Evolutionary conservation across 257 asterid genomes (phyloP), one percentile per base, ranked within the genome.

Genomic region (Vinca minor): DNA sequence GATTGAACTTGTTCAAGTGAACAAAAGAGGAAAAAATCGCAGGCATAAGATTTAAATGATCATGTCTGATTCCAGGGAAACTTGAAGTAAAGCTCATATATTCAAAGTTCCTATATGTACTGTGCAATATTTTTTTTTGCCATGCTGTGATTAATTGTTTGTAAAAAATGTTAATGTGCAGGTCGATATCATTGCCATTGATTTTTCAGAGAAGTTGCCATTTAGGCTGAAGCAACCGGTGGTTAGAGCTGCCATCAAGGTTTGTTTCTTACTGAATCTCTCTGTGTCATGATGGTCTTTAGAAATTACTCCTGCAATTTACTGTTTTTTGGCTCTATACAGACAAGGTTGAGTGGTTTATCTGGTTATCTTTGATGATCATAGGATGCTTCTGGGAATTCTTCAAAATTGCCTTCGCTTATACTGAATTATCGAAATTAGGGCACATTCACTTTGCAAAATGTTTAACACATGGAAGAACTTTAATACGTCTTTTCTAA

Each of bases 201-300:
- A 87, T 74, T 93, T 87, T 75, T 69, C 84, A n/a, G 84, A 78
- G 62, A 89, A 83, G 81, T 70, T 79, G 79, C 94, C 85, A 17
- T 87, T 93, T 62, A 82, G 92, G 78, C 79, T 89, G 84, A 89
- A 81, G 82, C 95, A 87, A 74, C 78, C 76, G 8, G 77, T 84
- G 89, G 82, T 90, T 65, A 79, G 85, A 84, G 87, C 92, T 68
- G 99, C 96, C 48, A 73, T 87, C 55, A 74, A 89, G 99, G 97
- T 93, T 44, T 57, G 59, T 67, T 68, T 52, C 71, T 61, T 58
- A 10, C 13, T 62, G 3, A 39, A 55, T 62, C 20, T 65, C 23
- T 66, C 60, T 29, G 4, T 36, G 53, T 44, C 9, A 8, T 46
- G 35, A 48, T 41, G 62, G 52, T 57, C 14, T 46, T 62, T 1